phyloP scores from a whole-genome alignment of 306 rosid genomes.

The Lathyrus oleraceus region DNA sequence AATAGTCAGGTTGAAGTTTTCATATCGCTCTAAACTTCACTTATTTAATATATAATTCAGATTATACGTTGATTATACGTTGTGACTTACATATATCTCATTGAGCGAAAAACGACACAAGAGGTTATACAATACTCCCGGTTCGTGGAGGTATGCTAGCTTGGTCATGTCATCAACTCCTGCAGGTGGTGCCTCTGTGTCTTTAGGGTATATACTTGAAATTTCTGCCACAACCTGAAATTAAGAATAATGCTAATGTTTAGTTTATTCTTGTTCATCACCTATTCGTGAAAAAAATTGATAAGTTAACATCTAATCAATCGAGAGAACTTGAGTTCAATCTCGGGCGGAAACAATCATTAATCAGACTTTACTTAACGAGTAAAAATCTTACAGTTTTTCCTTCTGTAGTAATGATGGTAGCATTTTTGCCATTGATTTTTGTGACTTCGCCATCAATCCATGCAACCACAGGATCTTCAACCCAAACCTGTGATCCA shows the following conservation, averaged over 20 bases:
- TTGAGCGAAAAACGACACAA: slow-evolving; percentile 69
- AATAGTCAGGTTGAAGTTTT: slow-evolving; percentile 18
- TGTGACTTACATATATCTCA: slow-evolving; percentile 80
- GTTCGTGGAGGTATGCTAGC: slow-evolving; percentile 82
- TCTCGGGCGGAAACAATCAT: too few species aligned
- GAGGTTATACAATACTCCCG: slow-evolving; percentile 76
- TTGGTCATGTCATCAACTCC: slow-evolving; percentile 96
- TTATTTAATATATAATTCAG: too few species aligned
- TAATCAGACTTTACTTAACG: too few species aligned
- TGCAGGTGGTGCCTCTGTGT: slow-evolving; percentile 85
- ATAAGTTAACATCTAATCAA: too few species aligned
- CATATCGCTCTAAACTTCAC: too few species aligned
- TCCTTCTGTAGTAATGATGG: slow-evolving; percentile 50
- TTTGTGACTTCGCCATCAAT: slow-evolving; percentile 1
- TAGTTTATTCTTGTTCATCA: slow-evolving; percentile 17
- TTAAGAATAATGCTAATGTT: slow-evolving; percentile 29
- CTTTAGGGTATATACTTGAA: slow-evolving; percentile 80
- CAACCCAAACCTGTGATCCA: slow-evolving; percentile 88
- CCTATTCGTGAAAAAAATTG: too few species aligned
- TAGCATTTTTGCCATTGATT: slow-evolving; percentile 58
- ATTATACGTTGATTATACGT: not conserved
- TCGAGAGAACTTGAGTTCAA: too few species aligned
- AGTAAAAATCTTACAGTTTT: slow-evolving; percentile 59
- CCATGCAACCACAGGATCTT: slow-evolving; percentile 75
- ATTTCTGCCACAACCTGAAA: slow-evolving; percentile 70